Evolutionary conservation across 805 yeast species (phyloP).

Genomic region (Wickerhamiella occidentalis): DNA sequence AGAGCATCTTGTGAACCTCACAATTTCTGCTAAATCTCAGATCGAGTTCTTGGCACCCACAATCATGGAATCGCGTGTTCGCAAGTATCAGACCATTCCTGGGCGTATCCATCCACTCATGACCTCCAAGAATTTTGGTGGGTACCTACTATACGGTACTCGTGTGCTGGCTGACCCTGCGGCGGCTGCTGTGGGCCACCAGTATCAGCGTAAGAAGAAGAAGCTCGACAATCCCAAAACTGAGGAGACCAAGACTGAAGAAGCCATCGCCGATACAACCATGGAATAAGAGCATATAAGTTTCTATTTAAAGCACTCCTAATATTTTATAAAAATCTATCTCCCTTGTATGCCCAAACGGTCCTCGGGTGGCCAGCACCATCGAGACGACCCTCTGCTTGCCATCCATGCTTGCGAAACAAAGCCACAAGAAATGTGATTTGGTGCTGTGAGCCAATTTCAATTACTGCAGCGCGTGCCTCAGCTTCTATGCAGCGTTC

Average conservation of each 20-base stretch:
- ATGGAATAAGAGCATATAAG: too few relatives aligned
- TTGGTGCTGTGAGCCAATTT: slow-evolving; percentile 56
- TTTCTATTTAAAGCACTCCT: too few relatives aligned
- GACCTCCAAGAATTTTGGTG: slow-evolving; percentile 91
- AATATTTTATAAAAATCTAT: background rate
- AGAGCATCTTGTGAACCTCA: slow-evolving; percentile 64
- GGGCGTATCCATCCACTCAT: slow-evolving; percentile 91
- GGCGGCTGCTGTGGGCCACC: slow-evolving; percentile 50
- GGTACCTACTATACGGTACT: slow-evolving; percentile 67
- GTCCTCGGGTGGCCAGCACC: slow-evolving; percentile 20
- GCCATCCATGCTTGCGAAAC: slow-evolving; percentile 34
- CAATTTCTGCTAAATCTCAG: slow-evolving; percentile 54
- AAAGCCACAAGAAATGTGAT: slow-evolving; percentile 31
- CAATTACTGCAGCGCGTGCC: slow-evolving; percentile 58
- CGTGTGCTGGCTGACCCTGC: slow-evolving; percentile 63
- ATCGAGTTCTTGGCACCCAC: slow-evolving; percentile 70
- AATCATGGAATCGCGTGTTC: slow-evolving; percentile 65
- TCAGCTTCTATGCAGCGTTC: slow-evolving; percentile 32
- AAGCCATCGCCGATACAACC: background rate
- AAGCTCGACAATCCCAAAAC: background rate
- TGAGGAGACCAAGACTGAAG: background rate
- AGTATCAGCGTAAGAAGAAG: slow-evolving; percentile 8
- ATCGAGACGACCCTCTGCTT: slow-evolving; percentile 17
- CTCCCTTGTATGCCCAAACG: slow-evolving; percentile 19
- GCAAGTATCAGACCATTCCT: slow-evolving; percentile 83